These are phyloP conservation scores for Prototheca stagnorum DNA, from an alignment of 163 green algal genomes.

Conservation along the genomic window DNA sequence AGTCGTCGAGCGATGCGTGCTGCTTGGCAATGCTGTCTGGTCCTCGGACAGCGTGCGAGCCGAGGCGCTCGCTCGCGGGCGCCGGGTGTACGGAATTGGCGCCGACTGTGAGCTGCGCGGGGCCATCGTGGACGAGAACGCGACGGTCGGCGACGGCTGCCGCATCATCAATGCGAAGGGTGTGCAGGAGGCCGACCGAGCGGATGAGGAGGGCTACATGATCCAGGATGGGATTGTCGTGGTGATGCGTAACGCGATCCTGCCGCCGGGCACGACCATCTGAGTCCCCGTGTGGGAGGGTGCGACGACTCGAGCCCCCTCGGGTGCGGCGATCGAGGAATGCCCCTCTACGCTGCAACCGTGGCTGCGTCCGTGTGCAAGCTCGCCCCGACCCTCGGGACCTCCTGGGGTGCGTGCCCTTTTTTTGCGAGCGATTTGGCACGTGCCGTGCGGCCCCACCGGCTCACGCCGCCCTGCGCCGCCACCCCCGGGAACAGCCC, in stretches of 20 bases:
- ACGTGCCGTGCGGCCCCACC: too few species aligned
- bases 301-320: not conserved
- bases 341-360: not conserved
- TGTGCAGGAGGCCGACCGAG: constrained; percentile 32
- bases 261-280: constrained; percentile 30
- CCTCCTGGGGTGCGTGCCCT: not conserved
- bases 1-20: constrained; percentile 20
- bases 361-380: too few species aligned
- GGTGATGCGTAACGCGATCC: constrained; percentile 27
- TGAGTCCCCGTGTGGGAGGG: constrained; percentile 6
- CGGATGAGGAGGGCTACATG: constrained; percentile 25
- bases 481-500: too few species aligned
- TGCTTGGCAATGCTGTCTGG: constrained; percentile 34
- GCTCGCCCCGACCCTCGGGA: not conserved
- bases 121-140: constrained; percentile 42
- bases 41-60: constrained; percentile 15
- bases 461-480: too few species aligned
- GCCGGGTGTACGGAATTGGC: constrained; percentile 27
- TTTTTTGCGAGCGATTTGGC: too few species aligned
- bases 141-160: constrained; percentile 28
- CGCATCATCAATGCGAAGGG: constrained; percentile 32
- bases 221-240: constrained; percentile 47
- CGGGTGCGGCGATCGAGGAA: not conserved
- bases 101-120: constrained; percentile 11
- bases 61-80: constrained; percentile 6